Percentiles rank a stretch among this genome's conserved stretches.
Conservation (phyloP, 768 basidiomycete genomes). For the Psilocybe cyanescens region DNA sequence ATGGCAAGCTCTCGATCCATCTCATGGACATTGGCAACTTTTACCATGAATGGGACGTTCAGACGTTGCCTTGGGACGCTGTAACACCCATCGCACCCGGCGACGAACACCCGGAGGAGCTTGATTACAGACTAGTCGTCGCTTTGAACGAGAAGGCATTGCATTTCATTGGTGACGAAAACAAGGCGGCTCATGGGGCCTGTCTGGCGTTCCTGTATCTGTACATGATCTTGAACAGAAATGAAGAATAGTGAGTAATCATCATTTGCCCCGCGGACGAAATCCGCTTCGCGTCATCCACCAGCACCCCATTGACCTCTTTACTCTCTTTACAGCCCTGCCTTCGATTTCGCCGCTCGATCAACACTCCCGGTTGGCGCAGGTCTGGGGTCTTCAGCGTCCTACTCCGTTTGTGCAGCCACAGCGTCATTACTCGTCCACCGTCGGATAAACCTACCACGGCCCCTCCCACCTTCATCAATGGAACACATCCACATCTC, state of each 20-base stretch:
- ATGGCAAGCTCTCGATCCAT: slow-evolving; percentile 73
- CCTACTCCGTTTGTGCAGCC: slow-evolving; percentile 88
- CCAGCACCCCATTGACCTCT: not conserved
- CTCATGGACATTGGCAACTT: slow-evolving; percentile 82
- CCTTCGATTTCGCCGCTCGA: slow-evolving; percentile 81
- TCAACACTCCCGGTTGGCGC: slow-evolving; percentile 93
- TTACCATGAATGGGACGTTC: slow-evolving; percentile 80
- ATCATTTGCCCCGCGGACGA: slow-evolving; percentile 22
- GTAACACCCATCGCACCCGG: slow-evolving; percentile 56
- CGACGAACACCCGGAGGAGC: slow-evolving; percentile 59
- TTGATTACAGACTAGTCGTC: slow-evolving; percentile 76
- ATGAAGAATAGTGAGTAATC: slow-evolving; percentile 55
- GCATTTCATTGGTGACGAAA: slow-evolving; percentile 35
- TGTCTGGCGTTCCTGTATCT: slow-evolving; percentile 87
- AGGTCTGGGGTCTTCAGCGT: slow-evolving; percentile 96
- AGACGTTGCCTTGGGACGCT: slow-evolving; percentile 78
- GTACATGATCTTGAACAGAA: slow-evolving; percentile 78
- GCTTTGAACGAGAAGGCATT: slow-evolving; percentile 60
- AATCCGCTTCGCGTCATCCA: not conserved
- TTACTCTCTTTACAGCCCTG: slow-evolving; percentile 51
- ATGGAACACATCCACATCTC: slow-evolving; percentile 62
- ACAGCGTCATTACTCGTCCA: slow-evolving; percentile 80
- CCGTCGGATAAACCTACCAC: slow-evolving; percentile 63
- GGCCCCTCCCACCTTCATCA: slow-evolving; percentile 48
- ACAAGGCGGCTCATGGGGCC: slow-evolving; percentile 45